Evolutionary conservation across 148 eudicot species (phyloP).

Genomic region (Rhododendron ferrugineum): DNA sequence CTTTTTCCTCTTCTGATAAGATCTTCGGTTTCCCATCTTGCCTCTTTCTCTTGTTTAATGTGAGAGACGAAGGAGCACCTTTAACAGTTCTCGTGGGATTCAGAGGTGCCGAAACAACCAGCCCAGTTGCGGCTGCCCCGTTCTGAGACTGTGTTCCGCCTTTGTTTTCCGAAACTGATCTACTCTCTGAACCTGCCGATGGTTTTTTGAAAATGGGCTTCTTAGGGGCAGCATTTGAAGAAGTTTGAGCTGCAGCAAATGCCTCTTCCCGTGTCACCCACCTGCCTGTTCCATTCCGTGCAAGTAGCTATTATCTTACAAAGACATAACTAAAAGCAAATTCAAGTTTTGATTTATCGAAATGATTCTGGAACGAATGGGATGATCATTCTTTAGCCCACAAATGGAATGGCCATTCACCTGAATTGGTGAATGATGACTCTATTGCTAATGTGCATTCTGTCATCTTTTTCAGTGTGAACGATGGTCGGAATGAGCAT

Average conservation of each 20-base stretch:
- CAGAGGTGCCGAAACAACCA: constrained; percentile 28
- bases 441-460: not conserved
- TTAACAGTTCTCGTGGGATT: constrained; percentile 42
- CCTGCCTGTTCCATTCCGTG: constrained; percentile 46
- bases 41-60: constrained; percentile 63
- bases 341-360: not conserved
- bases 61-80: constrained; percentile 44
- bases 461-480: not conserved
- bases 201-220: constrained; percentile 25
- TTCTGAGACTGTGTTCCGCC: constrained; percentile 13
- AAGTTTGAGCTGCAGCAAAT: constrained; percentile 38
- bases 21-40: constrained; percentile 40
- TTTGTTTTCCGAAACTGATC: constrained; percentile 16
- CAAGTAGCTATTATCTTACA: constrained; percentile 3
- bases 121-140: constrained; percentile 26
- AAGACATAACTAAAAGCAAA: not conserved
- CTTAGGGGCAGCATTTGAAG: constrained; percentile 21
- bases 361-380: not conserved
- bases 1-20: constrained; percentile 55
- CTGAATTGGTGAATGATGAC: not conserved
- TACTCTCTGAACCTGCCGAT: constrained; percentile 7
- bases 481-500: not conserved
- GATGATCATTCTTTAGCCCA: not conserved
- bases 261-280: constrained; percentile 97
- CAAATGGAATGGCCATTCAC: not conserved